A percentile compares a stretch with the other conserved stretches of the same genome.
phyloP scores from a whole-genome alignment of 495 filamentous ascomycete species.

The Astrothelium subdiscretum region DNA sequence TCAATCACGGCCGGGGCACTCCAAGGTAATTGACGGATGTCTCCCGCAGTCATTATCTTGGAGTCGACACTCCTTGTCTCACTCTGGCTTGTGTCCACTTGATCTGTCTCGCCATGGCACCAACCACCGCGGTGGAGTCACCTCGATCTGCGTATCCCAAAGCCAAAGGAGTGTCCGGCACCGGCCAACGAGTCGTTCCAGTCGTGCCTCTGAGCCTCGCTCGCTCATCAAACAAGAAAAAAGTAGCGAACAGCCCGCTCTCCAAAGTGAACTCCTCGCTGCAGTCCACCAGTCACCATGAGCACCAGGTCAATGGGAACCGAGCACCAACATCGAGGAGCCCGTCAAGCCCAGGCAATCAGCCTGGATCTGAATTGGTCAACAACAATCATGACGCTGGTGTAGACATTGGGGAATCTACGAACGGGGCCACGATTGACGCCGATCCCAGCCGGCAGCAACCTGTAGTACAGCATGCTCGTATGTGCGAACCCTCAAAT shows the following conservation, averaged over 20 bases:
- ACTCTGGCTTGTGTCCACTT: neutral
- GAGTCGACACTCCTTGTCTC: constrained; percentile 17
- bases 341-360: neutral
- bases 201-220: constrained; percentile 15
- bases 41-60: constrained; percentile 19
- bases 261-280: neutral
- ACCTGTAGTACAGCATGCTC: neutral
- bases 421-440: neutral
- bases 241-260: neutral
- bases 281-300: neutral
- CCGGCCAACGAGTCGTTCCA: constrained; percentile 14
- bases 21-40: constrained; percentile 21
- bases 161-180: neutral
- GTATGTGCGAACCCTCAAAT: neutral
- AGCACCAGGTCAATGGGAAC: neutral
- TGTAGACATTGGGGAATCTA: neutral
- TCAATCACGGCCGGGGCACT: constrained; percentile 12
- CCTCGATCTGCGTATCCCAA: constrained; percentile 4
- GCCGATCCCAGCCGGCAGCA: neutral
- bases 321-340: neutral
- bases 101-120: constrained; percentile 9
- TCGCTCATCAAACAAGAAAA: constrained; percentile 3
- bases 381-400: neutral
- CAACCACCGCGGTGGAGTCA: constrained; percentile 10
- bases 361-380: neutral